These are phyloP conservation scores for Hypoxylon sp. DNA, from an alignment of 2,329 filamentous ascomycete species.

Conservation along the genomic window DNA sequence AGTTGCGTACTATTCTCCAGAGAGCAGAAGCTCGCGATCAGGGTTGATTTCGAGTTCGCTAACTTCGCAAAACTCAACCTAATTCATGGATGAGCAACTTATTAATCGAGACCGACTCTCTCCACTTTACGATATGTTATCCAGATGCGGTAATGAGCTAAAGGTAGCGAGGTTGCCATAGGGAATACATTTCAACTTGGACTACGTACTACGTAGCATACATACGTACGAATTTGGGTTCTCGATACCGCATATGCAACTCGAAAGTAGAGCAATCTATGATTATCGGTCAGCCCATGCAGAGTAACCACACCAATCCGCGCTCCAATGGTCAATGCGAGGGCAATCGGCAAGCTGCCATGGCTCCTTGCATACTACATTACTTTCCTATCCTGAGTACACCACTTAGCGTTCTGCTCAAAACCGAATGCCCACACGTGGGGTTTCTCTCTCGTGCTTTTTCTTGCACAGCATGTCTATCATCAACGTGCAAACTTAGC, in stretches of 20 bases:
- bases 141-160: constrained; percentile 43
- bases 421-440: constrained; percentile 43
- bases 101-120: constrained; percentile 32
- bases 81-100: constrained; percentile 29
- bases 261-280: constrained; percentile 47
- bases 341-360: constrained; percentile 50
- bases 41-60: constrained; percentile 27
- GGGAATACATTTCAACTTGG: constrained; percentile 26
- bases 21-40: constrained; percentile 31
- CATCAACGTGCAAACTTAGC: constrained; percentile 44
- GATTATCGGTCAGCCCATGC: constrained; percentile 49
- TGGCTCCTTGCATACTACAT: constrained; percentile 49
- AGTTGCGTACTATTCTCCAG: constrained; percentile 27
- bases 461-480: constrained; percentile 48
- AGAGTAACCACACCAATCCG: constrained; percentile 46
- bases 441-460: constrained; percentile 45
- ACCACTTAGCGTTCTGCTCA: constrained; percentile 37
- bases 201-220: constrained; percentile 39
- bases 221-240: constrained; percentile 42
- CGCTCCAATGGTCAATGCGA: constrained; percentile 46
- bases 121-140: constrained; percentile 44
- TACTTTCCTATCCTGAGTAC: constrained; percentile 37
- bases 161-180: constrained; percentile 24
- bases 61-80: constrained; percentile 40
- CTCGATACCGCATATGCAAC: constrained; percentile 45